A percentile compares a stretch with the other conserved stretches of the same genome.
Evolutionary conservation across 345 rosid species (phyloP).

Genomic region (Pistacia vera): DNA sequence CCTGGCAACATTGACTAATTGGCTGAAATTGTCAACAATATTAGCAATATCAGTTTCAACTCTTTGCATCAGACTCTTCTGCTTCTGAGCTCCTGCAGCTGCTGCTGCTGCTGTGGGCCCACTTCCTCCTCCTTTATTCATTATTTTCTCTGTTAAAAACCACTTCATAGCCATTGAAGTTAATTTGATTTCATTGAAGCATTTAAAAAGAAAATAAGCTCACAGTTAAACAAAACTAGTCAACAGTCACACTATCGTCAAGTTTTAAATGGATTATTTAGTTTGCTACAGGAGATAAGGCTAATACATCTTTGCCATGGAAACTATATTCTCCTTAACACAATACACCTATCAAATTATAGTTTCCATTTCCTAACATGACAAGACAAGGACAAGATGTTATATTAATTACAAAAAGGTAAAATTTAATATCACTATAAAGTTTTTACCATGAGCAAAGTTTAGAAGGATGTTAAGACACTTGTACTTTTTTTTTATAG

Average conservation of each 20-base stretch:
- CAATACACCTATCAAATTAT: no score
- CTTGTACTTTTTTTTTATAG: no score
- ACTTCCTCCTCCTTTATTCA: constrained; percentile 72
- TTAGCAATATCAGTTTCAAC: constrained; percentile 80
- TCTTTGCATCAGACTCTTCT: constrained; percentile 80
- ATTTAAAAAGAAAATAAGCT: neutral
- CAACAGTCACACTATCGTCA: neutral
- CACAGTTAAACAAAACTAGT: neutral
- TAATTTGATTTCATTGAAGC: neutral
- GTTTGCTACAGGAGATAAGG: no score
- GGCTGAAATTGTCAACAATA: constrained; percentile 83
- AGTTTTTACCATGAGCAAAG: no score
- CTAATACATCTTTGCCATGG: no score
- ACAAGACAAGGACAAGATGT: no score
- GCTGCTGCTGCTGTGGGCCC: constrained; percentile 90
- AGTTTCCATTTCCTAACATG: no score
- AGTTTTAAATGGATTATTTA: neutral
- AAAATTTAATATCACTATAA: no score
- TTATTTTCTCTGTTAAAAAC: constrained; percentile 19
- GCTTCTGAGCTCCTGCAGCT: constrained; percentile 81
- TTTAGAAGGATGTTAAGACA: no score
- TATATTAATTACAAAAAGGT: no score
- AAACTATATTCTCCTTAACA: no score
- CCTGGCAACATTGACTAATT: constrained; percentile 77
- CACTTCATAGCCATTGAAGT: neutral